These are phyloP conservation scores for Russula compacta DNA, from an alignment of 768 basidiomycete species.

Conservation along the genomic window DNA sequence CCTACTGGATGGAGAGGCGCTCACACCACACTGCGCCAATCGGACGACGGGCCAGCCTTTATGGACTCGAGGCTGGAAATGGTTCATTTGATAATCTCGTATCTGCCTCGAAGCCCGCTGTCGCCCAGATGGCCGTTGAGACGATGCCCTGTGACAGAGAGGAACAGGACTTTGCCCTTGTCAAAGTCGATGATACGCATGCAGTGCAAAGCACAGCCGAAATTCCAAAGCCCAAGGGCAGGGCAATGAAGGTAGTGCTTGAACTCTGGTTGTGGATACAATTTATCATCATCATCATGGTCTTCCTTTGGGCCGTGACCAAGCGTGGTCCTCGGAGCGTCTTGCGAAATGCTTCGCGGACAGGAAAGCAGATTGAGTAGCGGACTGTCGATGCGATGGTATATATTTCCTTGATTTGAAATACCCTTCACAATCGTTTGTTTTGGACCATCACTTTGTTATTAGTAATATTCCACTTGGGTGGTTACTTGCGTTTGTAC, in stretches of 20 bases:
- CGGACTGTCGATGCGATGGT: background rate
- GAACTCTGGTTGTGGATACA: slow-evolving; percentile 84
- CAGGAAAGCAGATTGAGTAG: slow-evolving; percentile 2
- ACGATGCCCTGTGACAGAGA: background rate
- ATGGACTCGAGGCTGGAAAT: background rate
- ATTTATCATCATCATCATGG: slow-evolving; percentile 60
- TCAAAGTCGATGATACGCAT: background rate
- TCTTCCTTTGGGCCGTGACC: slow-evolving; percentile 78
- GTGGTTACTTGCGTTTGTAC: background rate
- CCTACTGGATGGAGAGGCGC: slow-evolving; percentile 50
- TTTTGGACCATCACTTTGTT: background rate
- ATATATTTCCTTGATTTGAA: background rate
- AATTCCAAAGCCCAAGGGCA: slow-evolving; percentile 12
- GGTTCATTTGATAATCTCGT: background rate
- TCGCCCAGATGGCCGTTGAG: slow-evolving; percentile 6
- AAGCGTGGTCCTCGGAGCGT: slow-evolving; percentile 66
- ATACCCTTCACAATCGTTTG: background rate
- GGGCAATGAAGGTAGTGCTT: slow-evolving; percentile 40
- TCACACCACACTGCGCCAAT: slow-evolving; percentile 30
- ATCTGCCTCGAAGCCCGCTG: background rate
- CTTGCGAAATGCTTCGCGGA: slow-evolving; percentile 37
- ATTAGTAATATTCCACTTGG: no score
- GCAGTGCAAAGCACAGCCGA: background rate
- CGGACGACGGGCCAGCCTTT: background rate
- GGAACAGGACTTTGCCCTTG: background rate